These are phyloP conservation scores for Kurtzmaniella fragi DNA, from an alignment of 805 yeast genomes.

Conservation along the genomic window DNA sequence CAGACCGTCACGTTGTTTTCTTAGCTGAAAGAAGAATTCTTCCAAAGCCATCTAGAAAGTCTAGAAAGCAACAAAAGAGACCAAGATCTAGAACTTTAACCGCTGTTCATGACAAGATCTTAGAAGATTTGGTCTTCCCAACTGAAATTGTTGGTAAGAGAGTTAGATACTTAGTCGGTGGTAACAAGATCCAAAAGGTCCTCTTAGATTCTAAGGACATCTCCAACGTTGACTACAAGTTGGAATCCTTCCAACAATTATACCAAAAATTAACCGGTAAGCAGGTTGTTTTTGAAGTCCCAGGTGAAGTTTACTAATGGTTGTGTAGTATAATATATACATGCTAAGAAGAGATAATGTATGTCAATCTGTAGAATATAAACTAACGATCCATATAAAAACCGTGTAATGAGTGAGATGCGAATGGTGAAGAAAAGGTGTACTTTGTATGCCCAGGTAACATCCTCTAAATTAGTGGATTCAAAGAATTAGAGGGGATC, in stretches of 20 bases:
- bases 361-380: too few species aligned
- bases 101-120: conserved; percentile 97
- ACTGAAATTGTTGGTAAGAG: conserved; percentile 99
- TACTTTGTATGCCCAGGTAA: too few species aligned
- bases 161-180: conserved; percentile 98
- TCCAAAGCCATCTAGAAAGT: conserved; percentile 96
- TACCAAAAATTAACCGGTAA: conserved; percentile 99
- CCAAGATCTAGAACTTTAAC: conserved; percentile 99
- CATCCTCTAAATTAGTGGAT: too few species aligned
- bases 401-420: too few species aligned
- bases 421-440: too few species aligned
- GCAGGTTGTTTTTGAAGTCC: conserved; percentile 97
- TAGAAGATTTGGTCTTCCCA: conserved; percentile 99
- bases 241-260: conserved; percentile 98
- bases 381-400: too few species aligned
- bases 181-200: conserved; percentile 96
- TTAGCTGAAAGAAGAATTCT: conserved; percentile 99
- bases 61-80: conserved; percentile 96
- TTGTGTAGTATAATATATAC: conserved; percentile 6
- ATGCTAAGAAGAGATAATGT: too few species aligned
- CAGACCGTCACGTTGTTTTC: conserved; percentile 99
- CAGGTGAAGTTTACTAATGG: conserved; percentile 40
- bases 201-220: conserved; percentile 97
- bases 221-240: conserved; percentile 94
- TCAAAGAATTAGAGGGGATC: too few species aligned